Percentiles rank a stretch among this genome's conserved stretches.
Evolutionary conservation across 768 basidiomycete species (phyloP).

Genomic region (Candolleomyces efflorescens): DNA sequence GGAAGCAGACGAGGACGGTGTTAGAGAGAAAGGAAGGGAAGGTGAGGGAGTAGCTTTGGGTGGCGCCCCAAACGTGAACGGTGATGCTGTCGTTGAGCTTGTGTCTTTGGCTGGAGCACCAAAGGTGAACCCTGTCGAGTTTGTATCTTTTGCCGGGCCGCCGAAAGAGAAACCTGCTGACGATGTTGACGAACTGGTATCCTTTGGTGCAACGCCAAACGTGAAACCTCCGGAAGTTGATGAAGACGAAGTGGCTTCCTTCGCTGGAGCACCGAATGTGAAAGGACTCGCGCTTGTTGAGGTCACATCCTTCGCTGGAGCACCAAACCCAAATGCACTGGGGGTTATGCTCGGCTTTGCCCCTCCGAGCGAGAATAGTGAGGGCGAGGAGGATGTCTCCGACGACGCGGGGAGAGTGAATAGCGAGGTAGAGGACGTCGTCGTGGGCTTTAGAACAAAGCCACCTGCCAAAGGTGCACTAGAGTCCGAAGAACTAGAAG

Average conservation of each 20-base stretch:
- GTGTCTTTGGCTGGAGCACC: background rate
- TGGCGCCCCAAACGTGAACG: conserved; percentile 6
- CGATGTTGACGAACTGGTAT: conserved; percentile 5
- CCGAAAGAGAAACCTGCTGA: conserved; percentile 4
- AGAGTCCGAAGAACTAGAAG: conserved; percentile 6
- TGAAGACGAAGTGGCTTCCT: conserved; percentile 7
- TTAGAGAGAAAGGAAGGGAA: conserved; percentile 7
- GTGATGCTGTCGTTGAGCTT: conserved; percentile 5
- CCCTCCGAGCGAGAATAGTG: background rate
- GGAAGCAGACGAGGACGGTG: background rate
- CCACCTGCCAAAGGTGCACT: background rate
- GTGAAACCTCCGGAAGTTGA: conserved; percentile 9
- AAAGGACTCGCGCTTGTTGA: background rate
- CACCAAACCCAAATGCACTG: background rate
- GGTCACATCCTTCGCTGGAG: background rate
- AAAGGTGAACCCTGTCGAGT: conserved; percentile 9
- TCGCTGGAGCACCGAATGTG: background rate
- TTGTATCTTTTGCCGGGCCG: background rate
- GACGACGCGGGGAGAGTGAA: background rate
- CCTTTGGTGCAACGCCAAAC: background rate
- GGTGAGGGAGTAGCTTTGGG: background rate
- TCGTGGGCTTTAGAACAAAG: background rate
- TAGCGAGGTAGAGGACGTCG: background rate
- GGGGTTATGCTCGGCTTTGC: background rate
- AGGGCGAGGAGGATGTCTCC: background rate